phyloP scores from a whole-genome alignment of 163 green algal genomes.

The Chloromonas sp. region DNA sequence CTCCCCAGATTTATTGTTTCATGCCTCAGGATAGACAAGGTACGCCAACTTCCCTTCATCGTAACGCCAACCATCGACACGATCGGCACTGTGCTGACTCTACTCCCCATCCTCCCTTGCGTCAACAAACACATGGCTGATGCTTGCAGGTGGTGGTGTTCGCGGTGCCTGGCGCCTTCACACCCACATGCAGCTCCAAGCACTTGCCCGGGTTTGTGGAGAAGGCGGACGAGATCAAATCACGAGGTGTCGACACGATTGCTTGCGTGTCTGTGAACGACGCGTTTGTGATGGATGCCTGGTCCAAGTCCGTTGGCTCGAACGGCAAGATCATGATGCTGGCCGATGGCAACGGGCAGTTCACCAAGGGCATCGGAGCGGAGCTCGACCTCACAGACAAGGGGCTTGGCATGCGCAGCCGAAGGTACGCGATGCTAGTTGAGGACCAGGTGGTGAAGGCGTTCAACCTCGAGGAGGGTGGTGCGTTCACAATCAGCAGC shows the following conservation, averaged over 20 bases:
- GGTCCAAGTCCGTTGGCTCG: constrained; percentile 63
- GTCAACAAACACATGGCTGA: background rate
- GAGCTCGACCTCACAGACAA: constrained; percentile 96
- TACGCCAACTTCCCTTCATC: too few relatives aligned
- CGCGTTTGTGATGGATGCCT: constrained; percentile 96
- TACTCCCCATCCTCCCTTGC: background rate
- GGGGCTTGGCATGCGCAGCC: constrained; percentile 71
- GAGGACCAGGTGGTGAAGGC: constrained; percentile 86
- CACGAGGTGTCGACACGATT: constrained; percentile 85
- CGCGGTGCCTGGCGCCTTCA: constrained; percentile 96
- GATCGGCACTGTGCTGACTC: background rate
- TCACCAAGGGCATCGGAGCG: constrained; percentile 86
- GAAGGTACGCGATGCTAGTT: constrained; percentile 88
- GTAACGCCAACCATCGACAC: too few relatives aligned
- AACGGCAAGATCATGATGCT: constrained; percentile 78
- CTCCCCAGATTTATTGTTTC: too few relatives aligned
- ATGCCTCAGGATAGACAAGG: too few relatives aligned
- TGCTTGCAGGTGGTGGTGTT: constrained; percentile 83
- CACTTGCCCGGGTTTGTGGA: constrained; percentile 96
- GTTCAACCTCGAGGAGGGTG: constrained; percentile 97
- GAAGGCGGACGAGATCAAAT: constrained; percentile 87
- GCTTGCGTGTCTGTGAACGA: constrained; percentile 87
- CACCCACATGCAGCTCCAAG: constrained; percentile 95
- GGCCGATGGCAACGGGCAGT: constrained; percentile 87
- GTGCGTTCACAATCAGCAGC: constrained; percentile 88